A percentile compares a stretch with the other conserved stretches of the same genome.
Conservation (phyloP, 345 rosid genomes). For the Citrus medica region DNA sequence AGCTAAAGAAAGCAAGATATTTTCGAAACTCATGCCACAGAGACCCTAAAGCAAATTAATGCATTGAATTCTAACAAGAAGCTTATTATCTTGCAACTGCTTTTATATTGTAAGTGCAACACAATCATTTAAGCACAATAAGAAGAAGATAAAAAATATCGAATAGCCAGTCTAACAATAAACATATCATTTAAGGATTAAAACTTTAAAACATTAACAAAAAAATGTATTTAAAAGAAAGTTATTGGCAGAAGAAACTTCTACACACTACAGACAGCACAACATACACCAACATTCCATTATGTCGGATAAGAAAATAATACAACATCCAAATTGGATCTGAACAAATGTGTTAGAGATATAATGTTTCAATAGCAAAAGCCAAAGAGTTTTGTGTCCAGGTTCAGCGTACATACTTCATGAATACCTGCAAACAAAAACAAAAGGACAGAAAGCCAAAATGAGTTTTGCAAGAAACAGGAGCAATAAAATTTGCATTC, state of each 20-base stretch:
- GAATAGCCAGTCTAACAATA: not conserved
- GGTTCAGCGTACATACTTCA: slow-evolving; percentile 74
- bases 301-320: too few species aligned
- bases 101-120: not conserved
- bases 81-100: not conserved
- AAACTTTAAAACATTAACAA: not conserved
- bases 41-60: not conserved
- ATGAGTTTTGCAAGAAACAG: slow-evolving; percentile 1
- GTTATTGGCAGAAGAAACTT: not conserved
- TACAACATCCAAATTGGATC: not conserved
- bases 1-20: not conserved
- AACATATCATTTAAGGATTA: not conserved
- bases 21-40: not conserved
- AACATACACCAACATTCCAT: too few species aligned
- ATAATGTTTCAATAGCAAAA: not conserved
- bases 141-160: not conserved
- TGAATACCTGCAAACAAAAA: slow-evolving; percentile 77
- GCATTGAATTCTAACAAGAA: not conserved
- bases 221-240: not conserved
- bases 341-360: not conserved
- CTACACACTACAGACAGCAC: not conserved
- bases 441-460: not conserved
- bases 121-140: not conserved
- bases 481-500: not conserved
- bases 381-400: slow-evolving; percentile 6